Evolutionary conservation across 2,329 filamentous ascomycete genomes (phyloP).

Genomic region (Neofusicoccum umdonicola): DNA sequence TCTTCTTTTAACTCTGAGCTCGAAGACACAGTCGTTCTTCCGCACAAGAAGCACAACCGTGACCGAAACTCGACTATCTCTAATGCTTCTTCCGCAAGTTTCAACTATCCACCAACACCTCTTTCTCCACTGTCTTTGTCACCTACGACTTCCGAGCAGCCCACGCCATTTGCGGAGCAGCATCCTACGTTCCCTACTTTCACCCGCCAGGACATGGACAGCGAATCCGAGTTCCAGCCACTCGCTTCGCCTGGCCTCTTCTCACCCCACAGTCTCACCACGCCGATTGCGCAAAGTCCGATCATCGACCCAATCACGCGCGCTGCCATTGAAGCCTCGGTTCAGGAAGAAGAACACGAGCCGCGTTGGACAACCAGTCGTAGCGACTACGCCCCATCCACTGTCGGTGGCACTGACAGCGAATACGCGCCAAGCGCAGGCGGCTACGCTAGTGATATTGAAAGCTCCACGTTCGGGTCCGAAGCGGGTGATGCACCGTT

Average conservation of each 20-base stretch:
- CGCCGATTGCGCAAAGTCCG: background rate
- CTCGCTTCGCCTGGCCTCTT: conserved; percentile 7
- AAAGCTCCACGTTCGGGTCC: background rate
- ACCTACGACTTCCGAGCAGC: background rate
- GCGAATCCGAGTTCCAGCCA: background rate
- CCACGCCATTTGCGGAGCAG: conserved; percentile 2
- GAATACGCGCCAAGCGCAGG: conserved; percentile 13
- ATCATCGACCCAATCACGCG: conserved; percentile 11
- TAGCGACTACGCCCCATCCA: conserved; percentile 15
- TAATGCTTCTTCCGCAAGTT: conserved; percentile 1
- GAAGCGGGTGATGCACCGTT: background rate
- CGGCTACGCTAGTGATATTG: conserved; percentile 6
- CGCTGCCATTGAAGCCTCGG: conserved; percentile 5
- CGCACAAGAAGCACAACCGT: conserved; percentile 4
- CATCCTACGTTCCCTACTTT: background rate
- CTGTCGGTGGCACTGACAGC: conserved; percentile 13
- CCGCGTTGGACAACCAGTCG: conserved; percentile 16
- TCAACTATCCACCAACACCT: conserved; percentile 10
- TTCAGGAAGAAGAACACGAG: conserved; percentile 11
- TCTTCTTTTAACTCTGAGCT: background rate
- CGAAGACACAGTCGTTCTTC: conserved; percentile 8
- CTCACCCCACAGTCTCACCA: background rate
- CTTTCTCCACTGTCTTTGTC: conserved; percentile 9
- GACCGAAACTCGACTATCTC: conserved; percentile 17
- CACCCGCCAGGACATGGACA: conserved; percentile 9